These are phyloP conservation scores for Trichoderma polysporum DNA, from an alignment of 2,329 filamentous ascomycete species.

Conservation along the genomic window DNA sequence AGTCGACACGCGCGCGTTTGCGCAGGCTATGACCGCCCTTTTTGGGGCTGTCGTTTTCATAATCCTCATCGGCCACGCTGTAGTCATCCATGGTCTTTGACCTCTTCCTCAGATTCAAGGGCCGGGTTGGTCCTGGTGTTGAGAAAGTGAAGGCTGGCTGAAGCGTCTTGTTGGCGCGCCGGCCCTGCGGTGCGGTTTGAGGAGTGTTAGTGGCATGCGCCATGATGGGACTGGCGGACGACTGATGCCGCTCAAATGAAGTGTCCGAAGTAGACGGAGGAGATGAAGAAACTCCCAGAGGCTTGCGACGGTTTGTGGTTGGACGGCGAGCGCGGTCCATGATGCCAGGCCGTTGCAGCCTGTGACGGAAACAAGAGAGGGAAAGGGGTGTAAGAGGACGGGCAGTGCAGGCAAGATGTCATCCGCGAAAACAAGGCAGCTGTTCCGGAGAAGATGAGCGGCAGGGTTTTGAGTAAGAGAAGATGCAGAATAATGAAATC, in stretches of 20 bases:
- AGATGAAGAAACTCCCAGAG: conserved; percentile 35
- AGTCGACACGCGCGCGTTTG: conserved; percentile 57
- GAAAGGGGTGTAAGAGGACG: conserved; percentile 25
- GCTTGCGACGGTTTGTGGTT: conserved; percentile 34
- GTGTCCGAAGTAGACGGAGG: conserved; percentile 35
- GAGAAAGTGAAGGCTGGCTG: conserved; percentile 41
- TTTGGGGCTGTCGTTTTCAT: conserved; percentile 49
- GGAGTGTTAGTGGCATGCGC: conserved; percentile 32
- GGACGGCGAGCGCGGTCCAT: conserved; percentile 42
- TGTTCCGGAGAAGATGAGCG: neutral
- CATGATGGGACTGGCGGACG: conserved; percentile 35
- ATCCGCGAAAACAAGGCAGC: conserved; percentile 7
- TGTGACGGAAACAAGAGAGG: conserved; percentile 18
- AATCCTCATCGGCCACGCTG: conserved; percentile 39
- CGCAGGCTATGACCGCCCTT: conserved; percentile 61
- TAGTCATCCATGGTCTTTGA: conserved; percentile 45
- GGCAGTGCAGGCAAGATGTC: conserved; percentile 17
- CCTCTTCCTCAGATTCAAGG: conserved; percentile 41
- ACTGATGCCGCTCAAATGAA: conserved; percentile 34
- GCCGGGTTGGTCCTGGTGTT: conserved; percentile 33
- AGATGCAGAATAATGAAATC: neutral
- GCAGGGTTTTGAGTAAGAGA: neutral
- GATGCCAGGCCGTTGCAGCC: conserved; percentile 33
- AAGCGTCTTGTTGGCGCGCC: conserved; percentile 37
- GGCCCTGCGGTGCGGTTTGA: conserved; percentile 32